These are phyloP conservation scores for Luffa acutangula DNA, from an alignment of 306 rosid genomes.

Conservation along the genomic window DNA sequence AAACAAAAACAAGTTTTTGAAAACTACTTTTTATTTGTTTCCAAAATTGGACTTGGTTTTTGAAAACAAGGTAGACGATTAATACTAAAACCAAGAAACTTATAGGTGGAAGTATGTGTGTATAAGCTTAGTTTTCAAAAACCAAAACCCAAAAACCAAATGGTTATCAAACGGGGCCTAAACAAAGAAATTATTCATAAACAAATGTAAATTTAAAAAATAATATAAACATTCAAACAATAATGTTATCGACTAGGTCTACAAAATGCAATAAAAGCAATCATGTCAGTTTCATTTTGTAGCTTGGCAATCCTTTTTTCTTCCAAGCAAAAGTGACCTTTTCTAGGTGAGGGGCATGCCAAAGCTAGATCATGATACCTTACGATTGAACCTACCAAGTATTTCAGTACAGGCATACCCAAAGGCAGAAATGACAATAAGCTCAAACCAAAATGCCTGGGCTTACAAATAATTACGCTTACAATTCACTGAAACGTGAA, in stretches of 20 bases:
- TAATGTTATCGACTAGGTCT: neutral
- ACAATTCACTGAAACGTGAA: neutral
- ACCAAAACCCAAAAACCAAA: too few relatives aligned
- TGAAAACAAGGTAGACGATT: too few relatives aligned
- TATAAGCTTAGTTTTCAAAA: too few relatives aligned
- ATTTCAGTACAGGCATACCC: neutral
- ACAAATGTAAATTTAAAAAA: neutral
- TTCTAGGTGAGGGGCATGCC: neutral
- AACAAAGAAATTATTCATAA: neutral
- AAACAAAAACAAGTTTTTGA: too few relatives aligned
- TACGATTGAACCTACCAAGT: neutral
- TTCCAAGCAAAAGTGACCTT: neutral
- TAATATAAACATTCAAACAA: neutral
- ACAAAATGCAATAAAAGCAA: neutral
- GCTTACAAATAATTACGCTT: neutral
- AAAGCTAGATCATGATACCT: neutral
- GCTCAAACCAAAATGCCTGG: neutral
- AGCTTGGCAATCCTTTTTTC: neutral
- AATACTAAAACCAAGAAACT: too few relatives aligned
- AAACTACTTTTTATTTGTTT: too few relatives aligned
- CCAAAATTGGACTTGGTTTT: too few relatives aligned
- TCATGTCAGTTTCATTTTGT: neutral
- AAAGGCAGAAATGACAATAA: neutral
- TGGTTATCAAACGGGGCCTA: too few relatives aligned
- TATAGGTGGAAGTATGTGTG: too few relatives aligned